Conservation (phyloP, 345 rosid species). For the Eucalyptus fibrosa region DNA sequence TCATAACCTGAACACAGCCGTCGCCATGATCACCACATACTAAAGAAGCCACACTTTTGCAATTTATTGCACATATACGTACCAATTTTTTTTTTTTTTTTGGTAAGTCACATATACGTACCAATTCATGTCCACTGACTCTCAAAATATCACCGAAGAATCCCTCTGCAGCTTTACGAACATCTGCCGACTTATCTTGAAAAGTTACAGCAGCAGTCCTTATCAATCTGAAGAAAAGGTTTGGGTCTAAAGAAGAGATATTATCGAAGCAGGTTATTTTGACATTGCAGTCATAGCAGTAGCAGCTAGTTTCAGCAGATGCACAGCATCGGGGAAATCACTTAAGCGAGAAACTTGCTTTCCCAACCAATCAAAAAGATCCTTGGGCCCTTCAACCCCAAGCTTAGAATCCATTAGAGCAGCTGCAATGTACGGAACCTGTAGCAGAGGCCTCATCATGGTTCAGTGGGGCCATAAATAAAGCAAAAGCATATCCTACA, state of each 20-base stretch:
- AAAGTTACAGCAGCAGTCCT: neutral
- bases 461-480: neutral
- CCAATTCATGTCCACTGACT: constrained; percentile 63
- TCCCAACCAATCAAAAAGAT: constrained; percentile 97
- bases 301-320: constrained; percentile 73
- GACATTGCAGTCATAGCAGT: constrained; percentile 61
- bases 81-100: too few relatives aligned
- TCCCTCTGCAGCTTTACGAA: constrained; percentile 93
- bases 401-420: constrained; percentile 73
- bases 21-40: too few relatives aligned
- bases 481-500: neutral
- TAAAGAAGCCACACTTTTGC: too few relatives aligned
- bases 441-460: constrained; percentile 6
- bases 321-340: constrained; percentile 76
- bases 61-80: neutral
- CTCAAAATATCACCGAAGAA: constrained; percentile 72
- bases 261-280: neutral
- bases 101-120: too few relatives aligned
- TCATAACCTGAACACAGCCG: too few relatives aligned
- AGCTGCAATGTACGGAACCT: constrained; percentile 77
- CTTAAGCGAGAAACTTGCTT: constrained; percentile 66
- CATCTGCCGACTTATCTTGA: constrained; percentile 95
- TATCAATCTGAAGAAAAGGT: neutral
- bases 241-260: neutral
- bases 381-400: constrained; percentile 99